Evolutionary conservation across 345 rosid species (phyloP).

Genomic region (Pistacia atlantica): DNA sequence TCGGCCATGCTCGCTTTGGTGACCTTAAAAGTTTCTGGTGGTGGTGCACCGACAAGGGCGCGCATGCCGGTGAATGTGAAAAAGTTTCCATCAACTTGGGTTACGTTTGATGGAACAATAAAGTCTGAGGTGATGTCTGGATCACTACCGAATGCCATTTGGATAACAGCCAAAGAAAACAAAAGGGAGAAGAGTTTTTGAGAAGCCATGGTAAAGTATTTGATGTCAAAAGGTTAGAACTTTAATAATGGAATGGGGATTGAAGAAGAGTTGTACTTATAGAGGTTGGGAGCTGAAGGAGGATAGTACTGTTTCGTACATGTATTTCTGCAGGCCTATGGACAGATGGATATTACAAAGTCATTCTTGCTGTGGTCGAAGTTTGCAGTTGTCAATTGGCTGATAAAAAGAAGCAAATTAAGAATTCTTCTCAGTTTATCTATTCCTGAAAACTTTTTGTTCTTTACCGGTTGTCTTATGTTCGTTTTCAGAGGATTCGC

Average conservation of each 20-base stretch:
- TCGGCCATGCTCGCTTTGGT: slow-evolving; percentile 31
- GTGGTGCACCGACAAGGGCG: background rate
- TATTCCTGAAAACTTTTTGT: too few species aligned
- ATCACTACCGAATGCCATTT: slow-evolving; percentile 30
- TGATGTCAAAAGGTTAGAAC: background rate
- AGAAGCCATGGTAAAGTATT: slow-evolving; percentile 19
- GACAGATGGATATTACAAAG: slow-evolving; percentile 16
- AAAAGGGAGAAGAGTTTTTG: slow-evolving; percentile 19
- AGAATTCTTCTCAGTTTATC: too few species aligned
- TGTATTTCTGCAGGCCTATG: slow-evolving; percentile 14
- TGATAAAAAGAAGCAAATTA: too few species aligned
- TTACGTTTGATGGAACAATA: slow-evolving; percentile 18
- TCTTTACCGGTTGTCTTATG: too few species aligned
- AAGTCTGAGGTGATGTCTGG: slow-evolving; percentile 41
- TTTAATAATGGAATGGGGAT: background rate
- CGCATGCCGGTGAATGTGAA: slow-evolving; percentile 42
- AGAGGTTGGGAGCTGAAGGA: background rate
- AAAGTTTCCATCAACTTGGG: slow-evolving; percentile 21
- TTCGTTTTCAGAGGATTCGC: too few species aligned
- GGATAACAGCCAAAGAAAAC: slow-evolving; percentile 21
- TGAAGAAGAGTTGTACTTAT: background rate
- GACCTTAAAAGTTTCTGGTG: slow-evolving; percentile 23
- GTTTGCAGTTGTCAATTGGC: background rate
- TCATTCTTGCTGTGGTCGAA: slow-evolving; percentile 1
- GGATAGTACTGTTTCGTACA: too few species aligned